These are phyloP conservation scores for Caryopteris hybrid DNA, from an alignment of 305 asterid species.

Conservation along the genomic window DNA sequence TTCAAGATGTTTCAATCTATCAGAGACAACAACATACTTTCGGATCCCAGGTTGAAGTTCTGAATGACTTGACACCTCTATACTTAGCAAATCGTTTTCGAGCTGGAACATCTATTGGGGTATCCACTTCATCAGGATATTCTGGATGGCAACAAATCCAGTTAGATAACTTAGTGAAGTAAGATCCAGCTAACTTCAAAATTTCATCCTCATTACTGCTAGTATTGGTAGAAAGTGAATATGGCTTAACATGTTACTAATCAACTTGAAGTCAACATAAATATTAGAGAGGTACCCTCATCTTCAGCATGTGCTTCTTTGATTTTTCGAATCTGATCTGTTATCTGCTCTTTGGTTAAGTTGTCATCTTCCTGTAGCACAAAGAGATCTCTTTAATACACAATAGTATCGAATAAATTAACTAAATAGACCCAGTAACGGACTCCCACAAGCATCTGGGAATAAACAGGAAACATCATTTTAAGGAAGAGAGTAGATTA, in stretches of 20 bases:
- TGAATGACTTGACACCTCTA: conserved; percentile 90
- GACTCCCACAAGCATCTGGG: background rate
- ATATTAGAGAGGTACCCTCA: conserved; percentile 53
- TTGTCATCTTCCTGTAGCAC: conserved; percentile 68
- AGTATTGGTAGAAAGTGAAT: background rate
- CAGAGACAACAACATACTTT: conserved; percentile 49
- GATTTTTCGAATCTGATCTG: conserved; percentile 77
- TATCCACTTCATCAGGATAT: conserved; percentile 96
- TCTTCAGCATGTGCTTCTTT: conserved; percentile 94
- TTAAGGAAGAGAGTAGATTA: background rate
- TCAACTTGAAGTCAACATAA: conserved; percentile 8
- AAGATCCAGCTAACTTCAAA: background rate
- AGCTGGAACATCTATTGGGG: conserved; percentile 87
- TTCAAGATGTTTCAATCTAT: background rate
- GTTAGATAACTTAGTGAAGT: conserved; percentile 16
- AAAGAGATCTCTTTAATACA: conserved; percentile 7
- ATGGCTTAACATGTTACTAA: background rate
- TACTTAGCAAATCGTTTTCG: conserved; percentile 93
- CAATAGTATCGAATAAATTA: background rate
- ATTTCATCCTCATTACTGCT: background rate
- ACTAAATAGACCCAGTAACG: background rate
- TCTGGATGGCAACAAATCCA: conserved; percentile 37
- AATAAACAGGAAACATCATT: background rate
- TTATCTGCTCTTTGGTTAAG: conserved; percentile 81
- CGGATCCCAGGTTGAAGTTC: conserved; percentile 98